Evolutionary conservation across 2,329 filamentous ascomycete species (phyloP).

Genomic region (Fulvia fulva): DNA sequence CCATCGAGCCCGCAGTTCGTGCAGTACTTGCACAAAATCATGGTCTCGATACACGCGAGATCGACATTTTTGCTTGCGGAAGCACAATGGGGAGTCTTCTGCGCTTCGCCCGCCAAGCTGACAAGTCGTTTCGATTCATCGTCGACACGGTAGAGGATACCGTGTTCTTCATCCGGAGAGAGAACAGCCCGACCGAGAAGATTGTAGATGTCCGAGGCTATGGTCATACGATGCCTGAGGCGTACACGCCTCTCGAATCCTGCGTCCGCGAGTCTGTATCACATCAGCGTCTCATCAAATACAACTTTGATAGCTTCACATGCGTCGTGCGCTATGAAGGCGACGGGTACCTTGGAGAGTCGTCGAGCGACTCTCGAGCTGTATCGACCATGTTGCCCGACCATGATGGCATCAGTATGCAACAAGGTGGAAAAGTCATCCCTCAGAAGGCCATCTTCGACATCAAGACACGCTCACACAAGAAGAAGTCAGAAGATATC

Average conservation of each 20-base stretch:
- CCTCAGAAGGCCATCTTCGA: constrained; percentile 49
- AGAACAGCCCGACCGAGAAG: too few species aligned
- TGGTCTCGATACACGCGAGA: too few species aligned
- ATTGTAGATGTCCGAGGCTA: constrained; percentile 58
- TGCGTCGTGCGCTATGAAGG: constrained; percentile 55
- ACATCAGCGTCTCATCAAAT: constrained; percentile 60
- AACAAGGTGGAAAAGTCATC: constrained; percentile 23
- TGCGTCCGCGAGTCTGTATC: constrained; percentile 53
- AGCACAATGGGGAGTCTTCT: too few species aligned
- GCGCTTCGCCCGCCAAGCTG: too few species aligned
- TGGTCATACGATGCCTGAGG: constrained; percentile 64
- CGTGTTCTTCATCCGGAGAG: too few species aligned
- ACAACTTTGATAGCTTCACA: constrained; percentile 52
- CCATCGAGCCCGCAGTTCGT: too few species aligned
- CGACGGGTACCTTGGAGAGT: constrained; percentile 50
- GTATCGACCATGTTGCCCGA: not conserved
- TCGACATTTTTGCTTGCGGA: too few species aligned
- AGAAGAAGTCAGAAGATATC: constrained; percentile 30
- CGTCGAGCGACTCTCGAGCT: not conserved
- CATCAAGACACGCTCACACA: constrained; percentile 48
- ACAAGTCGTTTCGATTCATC: too few species aligned
- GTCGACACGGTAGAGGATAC: too few species aligned
- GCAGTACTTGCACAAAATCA: too few species aligned
- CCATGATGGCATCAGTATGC: constrained; percentile 6
- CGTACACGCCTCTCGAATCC: constrained; percentile 60